Conservation (phyloP, 805 yeast species). For the Alloascoidea africana region DNA sequence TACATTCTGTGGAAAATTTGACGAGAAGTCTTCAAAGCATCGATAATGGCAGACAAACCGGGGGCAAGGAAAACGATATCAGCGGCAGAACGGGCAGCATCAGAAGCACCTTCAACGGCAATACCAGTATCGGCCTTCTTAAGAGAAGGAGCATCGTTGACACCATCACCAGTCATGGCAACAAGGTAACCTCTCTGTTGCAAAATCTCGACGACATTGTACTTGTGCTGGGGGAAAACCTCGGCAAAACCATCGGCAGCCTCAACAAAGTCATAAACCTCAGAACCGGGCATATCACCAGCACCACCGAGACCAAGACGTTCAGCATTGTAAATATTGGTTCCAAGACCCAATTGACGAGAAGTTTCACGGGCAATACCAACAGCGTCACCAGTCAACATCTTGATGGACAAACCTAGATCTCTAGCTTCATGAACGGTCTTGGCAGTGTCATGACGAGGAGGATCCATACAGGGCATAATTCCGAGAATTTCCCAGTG, state of each 20-base stretch:
- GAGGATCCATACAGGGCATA: conserved; percentile 98
- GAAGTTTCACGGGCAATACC: conserved; percentile 98
- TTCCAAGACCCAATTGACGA: conserved; percentile 93
- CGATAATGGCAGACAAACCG: conserved; percentile 89
- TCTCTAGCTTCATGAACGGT: conserved; percentile 86
- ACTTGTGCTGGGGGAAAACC: conserved; percentile 97
- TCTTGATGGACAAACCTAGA: conserved; percentile 90
- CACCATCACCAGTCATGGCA: conserved; percentile 99
- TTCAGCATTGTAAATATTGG: conserved; percentile 94
- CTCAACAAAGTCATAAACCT: conserved; percentile 93
- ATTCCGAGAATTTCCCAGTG: conserved; percentile 97
- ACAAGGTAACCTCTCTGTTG: conserved; percentile 94
- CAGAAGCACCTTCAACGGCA: conserved; percentile 97
- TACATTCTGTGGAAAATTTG: conserved; percentile 99
- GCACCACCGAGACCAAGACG: conserved; percentile 88
- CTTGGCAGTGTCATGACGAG: conserved; percentile 95
- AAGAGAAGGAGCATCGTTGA: conserved; percentile 93
- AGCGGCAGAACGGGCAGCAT: conserved; percentile 94
- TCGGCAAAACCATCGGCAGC: conserved; percentile 98
- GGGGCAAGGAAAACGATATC: conserved; percentile 93
- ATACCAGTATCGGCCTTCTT: conserved; percentile 95
- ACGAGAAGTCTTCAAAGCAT: conserved; percentile 87
- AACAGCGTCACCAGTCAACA: conserved; percentile 98
- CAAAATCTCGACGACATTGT: conserved; percentile 88
- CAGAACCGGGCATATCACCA: conserved; percentile 94